Evolutionary conservation across 768 basidiomycete species (phyloP), one percentile per base, ranked within the genome.

Genomic region (Kwoniella newhampshirensis): DNA sequence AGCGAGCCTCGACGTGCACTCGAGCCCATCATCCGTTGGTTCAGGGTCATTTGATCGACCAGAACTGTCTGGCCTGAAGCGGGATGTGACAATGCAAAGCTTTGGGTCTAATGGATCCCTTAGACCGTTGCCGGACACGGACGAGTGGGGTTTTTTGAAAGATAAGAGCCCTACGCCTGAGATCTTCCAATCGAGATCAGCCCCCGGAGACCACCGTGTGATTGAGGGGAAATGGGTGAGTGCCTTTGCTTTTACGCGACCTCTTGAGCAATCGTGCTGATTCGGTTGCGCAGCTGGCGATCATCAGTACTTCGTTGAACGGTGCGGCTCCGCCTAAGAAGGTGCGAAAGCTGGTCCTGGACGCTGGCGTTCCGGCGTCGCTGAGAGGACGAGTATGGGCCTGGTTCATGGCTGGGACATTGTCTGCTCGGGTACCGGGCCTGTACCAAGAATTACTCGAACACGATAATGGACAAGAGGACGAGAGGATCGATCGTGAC

Each of bases 131-230:
- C 54, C 63, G 1, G 68, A 73, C 51, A 73, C 71, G 26, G 71
- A 75, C 41, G 70, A 71, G 39, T 75, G 71, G 68, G 74, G 74
- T 1, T 75, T 73, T 45, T 28, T 71, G 20, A 69, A 67, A 43
- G 66, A 66, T 21, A 43, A 54, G 27, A 68, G 64, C 40, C 68
- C 68, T 7, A 64, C 63, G 18, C 74, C 74, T 17, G 66, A 70
- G 55, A 70, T 71, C 13, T 73, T 71, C 51, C 43, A 51, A 30
- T 53, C 53, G 2, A 51, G 63, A 26, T 44, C 62, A 7, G 57
- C 62, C 7, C 55, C 63, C 1, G 64, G 48, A 36, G 67, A 67
- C 42, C 65, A 69, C 40, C 58, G 72, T 8, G 54, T 49, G 7
- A 57, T 55, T 15, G 72, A 74, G 45, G 63, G 65, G 57, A 71